Conservation (phyloP, 345 rosid species). For the Hibiscus tridactylites region DNA sequence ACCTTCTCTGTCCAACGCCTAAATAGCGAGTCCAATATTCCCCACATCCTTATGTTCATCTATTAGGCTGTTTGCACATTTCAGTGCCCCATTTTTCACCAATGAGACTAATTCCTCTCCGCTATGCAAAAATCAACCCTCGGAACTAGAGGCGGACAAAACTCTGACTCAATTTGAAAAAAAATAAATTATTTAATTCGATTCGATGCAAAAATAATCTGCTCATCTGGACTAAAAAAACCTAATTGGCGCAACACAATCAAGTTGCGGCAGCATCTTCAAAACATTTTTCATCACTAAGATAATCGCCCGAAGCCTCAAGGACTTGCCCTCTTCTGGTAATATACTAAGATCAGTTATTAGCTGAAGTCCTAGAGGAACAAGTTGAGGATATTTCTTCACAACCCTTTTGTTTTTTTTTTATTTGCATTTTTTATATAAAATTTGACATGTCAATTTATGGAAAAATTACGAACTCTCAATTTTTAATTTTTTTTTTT, state of each 20-base stretch:
- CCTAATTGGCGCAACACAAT: conserved; percentile 42
- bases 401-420: conserved; percentile 17
- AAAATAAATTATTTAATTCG: too few species aligned
- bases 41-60: conserved; percentile 64
- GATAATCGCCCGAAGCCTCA: conserved; percentile 93
- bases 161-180: too few species aligned
- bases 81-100: conserved; percentile 61
- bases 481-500: too few species aligned
- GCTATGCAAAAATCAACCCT: conserved; percentile 62
- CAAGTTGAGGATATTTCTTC: conserved; percentile 71
- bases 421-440: too few species aligned
- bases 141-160: background rate
- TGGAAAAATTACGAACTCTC: too few species aligned
- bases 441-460: too few species aligned
- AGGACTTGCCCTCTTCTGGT: conserved; percentile 53
- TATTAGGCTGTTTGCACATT: conserved; percentile 54
- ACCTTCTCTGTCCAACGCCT: conserved; percentile 88
- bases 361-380: conserved; percentile 67
- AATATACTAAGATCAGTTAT: conserved; percentile 33
- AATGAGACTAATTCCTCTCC: conserved; percentile 49
- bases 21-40: conserved; percentile 87
- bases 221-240: too few species aligned
- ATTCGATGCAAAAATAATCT: too few species aligned
- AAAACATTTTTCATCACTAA: conserved; percentile 57
- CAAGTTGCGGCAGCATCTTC: conserved; percentile 89